Percentiles rank a stretch among this genome's conserved stretches.
These are phyloP conservation scores for Hortiboletus flavorubellus DNA, from an alignment of 768 basidiomycete genomes.

Conservation along the genomic window DNA sequence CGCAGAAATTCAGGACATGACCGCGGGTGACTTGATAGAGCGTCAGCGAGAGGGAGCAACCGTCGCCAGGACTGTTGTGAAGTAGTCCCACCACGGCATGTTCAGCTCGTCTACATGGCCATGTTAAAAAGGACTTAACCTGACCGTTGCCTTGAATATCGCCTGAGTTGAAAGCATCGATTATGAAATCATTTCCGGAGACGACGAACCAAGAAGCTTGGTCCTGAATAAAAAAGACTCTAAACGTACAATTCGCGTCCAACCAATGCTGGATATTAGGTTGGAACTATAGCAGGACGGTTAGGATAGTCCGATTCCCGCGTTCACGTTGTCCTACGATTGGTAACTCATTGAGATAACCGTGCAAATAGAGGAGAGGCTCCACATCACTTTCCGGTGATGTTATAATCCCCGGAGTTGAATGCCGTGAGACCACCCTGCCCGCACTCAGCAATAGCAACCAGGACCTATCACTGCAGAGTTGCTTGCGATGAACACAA, in stretches of 20 bases:
- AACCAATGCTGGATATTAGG: background rate
- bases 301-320: background rate
- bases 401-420: no score
- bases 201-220: slow-evolving; percentile 67
- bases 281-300: slow-evolving; percentile 25
- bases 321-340: background rate
- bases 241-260: slow-evolving; percentile 42
- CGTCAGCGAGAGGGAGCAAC: slow-evolving; percentile 55
- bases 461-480: no score
- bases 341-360: background rate
- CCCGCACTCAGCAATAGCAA: no score
- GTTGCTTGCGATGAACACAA: no score
- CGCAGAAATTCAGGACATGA: slow-evolving; percentile 13
- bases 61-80: slow-evolving; percentile 41
- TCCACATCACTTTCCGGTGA: no score
- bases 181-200: slow-evolving; percentile 51
- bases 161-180: slow-evolving; percentile 43
- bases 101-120: background rate
- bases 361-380: background rate
- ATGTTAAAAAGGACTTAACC: background rate
- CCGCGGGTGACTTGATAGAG: slow-evolving; percentile 25
- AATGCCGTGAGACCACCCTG: no score
- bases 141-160: background rate
- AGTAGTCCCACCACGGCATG: slow-evolving; percentile 38
- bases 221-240: slow-evolving; percentile 58